Conservation (phyloP, 306 rosid species). For the Cucumis cinereus region DNA sequence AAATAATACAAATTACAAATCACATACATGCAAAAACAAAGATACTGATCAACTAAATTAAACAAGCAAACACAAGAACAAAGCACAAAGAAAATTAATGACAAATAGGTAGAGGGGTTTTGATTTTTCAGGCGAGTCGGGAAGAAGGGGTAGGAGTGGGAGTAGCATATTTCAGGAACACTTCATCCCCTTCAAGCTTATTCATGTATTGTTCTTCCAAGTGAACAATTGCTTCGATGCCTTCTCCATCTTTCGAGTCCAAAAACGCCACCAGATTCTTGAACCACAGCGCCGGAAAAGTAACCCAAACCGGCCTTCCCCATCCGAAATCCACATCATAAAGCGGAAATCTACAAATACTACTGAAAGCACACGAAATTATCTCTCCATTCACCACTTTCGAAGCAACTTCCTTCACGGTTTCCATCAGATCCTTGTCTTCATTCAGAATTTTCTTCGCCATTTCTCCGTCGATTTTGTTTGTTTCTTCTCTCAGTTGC, state of each 20-base stretch:
- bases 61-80: too few species aligned
- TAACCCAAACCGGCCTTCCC: constrained; percentile 48
- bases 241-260: constrained; percentile 28
- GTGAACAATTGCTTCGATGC: constrained; percentile 37
- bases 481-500: constrained; percentile 5
- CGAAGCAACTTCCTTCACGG: constrained; percentile 3
- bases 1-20: too few species aligned
- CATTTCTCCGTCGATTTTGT: constrained; percentile 18
- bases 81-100: too few species aligned
- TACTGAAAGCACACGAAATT: constrained; percentile 22
- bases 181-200: constrained; percentile 2
- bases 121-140: neutral
- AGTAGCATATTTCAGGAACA: neutral
- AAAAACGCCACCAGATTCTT: constrained; percentile 31
- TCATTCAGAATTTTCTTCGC: constrained; percentile 13
- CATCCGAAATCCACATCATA: constrained; percentile 49
- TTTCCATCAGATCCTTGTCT: constrained; percentile 8
- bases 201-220: constrained; percentile 37
- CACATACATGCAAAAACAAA: too few species aligned
- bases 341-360: constrained; percentile 38
- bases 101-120: too few species aligned
- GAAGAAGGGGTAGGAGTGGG: neutral
- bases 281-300: constrained; percentile 22
- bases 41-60: too few species aligned
- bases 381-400: constrained; percentile 20